Evolutionary conservation across 2,329 filamentous ascomycete species (phyloP).

Genomic region (Bisporella sp.): DNA sequence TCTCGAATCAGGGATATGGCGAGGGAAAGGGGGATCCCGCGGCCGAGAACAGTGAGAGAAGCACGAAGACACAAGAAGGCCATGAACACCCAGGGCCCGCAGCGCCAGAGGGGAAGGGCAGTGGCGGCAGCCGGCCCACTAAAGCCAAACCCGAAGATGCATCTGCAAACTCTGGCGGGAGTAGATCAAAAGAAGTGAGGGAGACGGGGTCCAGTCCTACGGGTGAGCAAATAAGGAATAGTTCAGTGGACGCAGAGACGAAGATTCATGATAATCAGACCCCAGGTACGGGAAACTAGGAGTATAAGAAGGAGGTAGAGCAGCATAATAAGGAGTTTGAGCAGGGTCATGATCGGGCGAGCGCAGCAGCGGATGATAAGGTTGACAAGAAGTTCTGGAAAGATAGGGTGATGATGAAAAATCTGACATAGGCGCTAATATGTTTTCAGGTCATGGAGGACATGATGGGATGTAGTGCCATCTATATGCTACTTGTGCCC

Average conservation of each 20-base stretch:
- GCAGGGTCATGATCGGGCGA: slow-evolving; percentile 41
- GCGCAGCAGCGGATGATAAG: slow-evolving; percentile 38
- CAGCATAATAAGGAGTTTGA: slow-evolving; percentile 53
- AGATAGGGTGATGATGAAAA: slow-evolving; percentile 14
- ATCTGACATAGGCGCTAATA: too few species aligned
- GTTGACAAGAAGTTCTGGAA: slow-evolving; percentile 50
- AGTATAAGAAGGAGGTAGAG: slow-evolving; percentile 44
- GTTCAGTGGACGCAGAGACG: too few species aligned
- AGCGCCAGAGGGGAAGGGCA: not conserved
- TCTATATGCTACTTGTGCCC: too few species aligned
- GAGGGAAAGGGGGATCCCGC: too few species aligned
- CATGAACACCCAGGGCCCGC: too few species aligned
- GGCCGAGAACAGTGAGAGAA: too few species aligned
- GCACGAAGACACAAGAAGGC: too few species aligned
- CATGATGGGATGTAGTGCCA: not conserved
- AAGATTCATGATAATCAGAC: too few species aligned
- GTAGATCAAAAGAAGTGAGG: slow-evolving; percentile 32
- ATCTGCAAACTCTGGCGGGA: slow-evolving; percentile 32
- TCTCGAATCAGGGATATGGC: too few species aligned
- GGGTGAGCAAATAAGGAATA: slow-evolving; percentile 9
- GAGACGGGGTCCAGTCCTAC: slow-evolving; percentile 30
- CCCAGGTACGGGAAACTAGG: slow-evolving; percentile 16
- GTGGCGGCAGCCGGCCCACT: not conserved
- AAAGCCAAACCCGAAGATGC: slow-evolving; percentile 23
- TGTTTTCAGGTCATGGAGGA: not conserved